Evolutionary conservation across 2,329 filamentous ascomycete species (phyloP).

Genomic region (Ambrosiella beaveri): DNA sequence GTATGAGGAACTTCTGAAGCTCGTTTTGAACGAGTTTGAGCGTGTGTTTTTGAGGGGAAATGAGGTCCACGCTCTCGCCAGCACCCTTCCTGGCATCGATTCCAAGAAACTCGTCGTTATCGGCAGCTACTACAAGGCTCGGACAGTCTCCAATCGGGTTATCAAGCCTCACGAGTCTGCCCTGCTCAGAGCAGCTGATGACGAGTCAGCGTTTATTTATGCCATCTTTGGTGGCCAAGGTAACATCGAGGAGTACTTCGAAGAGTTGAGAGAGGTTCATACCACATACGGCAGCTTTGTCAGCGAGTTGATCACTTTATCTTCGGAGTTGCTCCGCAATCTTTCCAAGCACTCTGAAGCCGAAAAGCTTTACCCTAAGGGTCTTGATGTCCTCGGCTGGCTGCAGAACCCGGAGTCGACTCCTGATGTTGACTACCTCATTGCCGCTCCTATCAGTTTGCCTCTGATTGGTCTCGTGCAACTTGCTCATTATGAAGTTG

Average conservation of each 20-base stretch:
- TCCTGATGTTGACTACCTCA: conserved; percentile 83
- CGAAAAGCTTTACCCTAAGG: conserved; percentile 92
- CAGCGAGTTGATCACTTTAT: conserved; percentile 62
- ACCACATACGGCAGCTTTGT: conserved; percentile 82
- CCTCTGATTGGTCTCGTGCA: conserved; percentile 93
- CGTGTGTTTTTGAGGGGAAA: conserved; percentile 86
- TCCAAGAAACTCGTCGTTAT: conserved; percentile 85
- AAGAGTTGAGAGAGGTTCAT: conserved; percentile 84
- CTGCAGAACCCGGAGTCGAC: conserved; percentile 76
- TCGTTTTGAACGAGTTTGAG: conserved; percentile 91
- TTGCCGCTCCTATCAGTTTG: conserved; percentile 88
- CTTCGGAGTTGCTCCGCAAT: conserved; percentile 73
- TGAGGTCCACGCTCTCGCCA: conserved; percentile 82
- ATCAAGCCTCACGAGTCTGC: conserved; percentile 91
- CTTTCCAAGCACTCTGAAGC: conserved; percentile 70
- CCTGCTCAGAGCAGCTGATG: conserved; percentile 70
- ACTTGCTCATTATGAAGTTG: conserved; percentile 86
- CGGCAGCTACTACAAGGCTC: conserved; percentile 78
- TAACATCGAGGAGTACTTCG: conserved; percentile 99
- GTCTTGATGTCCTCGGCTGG: conserved; percentile 90
- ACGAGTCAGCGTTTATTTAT: conserved; percentile 71
- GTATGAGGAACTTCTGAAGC: conserved; percentile 81
- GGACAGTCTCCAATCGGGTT: conserved; percentile 64
- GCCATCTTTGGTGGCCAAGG: conserved; percentile 93
- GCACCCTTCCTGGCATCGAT: conserved; percentile 72